phyloP scores from a whole-genome alignment of 148 eudicot genomes.

The Pharnaceum exiguum region DNA sequence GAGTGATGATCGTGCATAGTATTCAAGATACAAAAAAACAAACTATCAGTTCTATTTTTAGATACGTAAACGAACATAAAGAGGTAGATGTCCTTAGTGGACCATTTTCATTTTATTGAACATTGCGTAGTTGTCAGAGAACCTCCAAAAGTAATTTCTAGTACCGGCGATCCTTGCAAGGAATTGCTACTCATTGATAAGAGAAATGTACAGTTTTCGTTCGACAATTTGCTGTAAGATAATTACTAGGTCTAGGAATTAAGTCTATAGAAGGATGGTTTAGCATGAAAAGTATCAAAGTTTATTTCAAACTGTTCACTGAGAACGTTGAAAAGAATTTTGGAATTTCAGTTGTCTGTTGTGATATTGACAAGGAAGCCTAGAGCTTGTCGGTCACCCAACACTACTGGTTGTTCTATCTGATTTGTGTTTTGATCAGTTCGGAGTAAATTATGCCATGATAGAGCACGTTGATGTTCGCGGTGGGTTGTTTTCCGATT shows the following conservation, averaged over 20 bases:
- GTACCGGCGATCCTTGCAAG: not conserved
- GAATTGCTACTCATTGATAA: slow-evolving; percentile 5
- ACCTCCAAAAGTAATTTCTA: not conserved
- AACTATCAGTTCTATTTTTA: not conserved
- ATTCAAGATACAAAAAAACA: not conserved
- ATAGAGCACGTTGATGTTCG: slow-evolving; percentile 4
- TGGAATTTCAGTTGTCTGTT: no score
- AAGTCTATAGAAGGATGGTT: no score
- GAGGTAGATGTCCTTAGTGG: slow-evolving; percentile 9
- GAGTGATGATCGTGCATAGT: slow-evolving; percentile 9
- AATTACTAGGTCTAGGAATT: no score
- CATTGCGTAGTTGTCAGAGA: slow-evolving; percentile 5
- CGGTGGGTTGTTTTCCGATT: no score
- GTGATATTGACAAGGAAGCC: no score
- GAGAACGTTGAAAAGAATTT: no score
- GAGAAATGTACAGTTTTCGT: not conserved
- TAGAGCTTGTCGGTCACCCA: no score
- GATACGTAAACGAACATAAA: not conserved
- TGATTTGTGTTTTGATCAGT: not conserved
- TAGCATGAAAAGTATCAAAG: no score
- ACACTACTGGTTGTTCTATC: slow-evolving; percentile 6
- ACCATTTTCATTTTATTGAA: slow-evolving; percentile 2
- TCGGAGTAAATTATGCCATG: not conserved
- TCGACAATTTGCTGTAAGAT: no score
- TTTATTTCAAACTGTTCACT: no score